These are phyloP conservation scores for Kwoniella dendrophila DNA, from an alignment of 768 basidiomycete species.

Conservation along the genomic window DNA sequence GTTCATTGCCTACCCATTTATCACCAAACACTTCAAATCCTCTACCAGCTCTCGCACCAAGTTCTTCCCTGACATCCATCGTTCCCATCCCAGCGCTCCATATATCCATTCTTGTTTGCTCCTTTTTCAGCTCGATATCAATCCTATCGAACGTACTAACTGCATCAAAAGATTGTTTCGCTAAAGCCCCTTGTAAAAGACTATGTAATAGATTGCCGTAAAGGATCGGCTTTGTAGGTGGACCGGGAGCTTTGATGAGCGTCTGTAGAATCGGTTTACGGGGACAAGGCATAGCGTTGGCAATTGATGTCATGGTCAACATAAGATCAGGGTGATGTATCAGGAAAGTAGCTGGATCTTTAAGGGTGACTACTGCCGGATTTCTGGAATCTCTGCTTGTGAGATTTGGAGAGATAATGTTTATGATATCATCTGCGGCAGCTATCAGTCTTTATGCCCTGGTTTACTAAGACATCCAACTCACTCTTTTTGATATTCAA, in stretches of 20 bases:
- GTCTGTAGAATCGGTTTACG: constrained; percentile 76
- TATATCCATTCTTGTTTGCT: constrained; percentile 49
- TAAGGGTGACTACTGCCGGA: constrained; percentile 62
- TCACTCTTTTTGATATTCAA: constrained; percentile 67
- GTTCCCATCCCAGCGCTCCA: constrained; percentile 53
- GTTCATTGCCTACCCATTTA: constrained; percentile 65
- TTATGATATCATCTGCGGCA: constrained; percentile 72
- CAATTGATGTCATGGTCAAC: constrained; percentile 83
- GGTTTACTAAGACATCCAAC: constrained; percentile 23
- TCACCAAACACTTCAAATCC: constrained; percentile 56
- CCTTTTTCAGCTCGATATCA: constrained; percentile 46
- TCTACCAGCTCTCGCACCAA: constrained; percentile 52
- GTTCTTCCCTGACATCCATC: constrained; percentile 52
- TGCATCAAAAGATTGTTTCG: constrained; percentile 47
- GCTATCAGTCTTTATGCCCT: not conserved
- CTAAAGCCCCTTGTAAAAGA: constrained; percentile 79
- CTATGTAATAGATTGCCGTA: constrained; percentile 95
- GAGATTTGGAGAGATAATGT: constrained; percentile 62
- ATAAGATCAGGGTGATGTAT: constrained; percentile 92
- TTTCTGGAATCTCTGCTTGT: constrained; percentile 57
- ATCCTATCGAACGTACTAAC: constrained; percentile 35
- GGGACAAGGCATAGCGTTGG: constrained; percentile 76
- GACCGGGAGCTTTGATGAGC: constrained; percentile 61
- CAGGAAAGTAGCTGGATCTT: constrained; percentile 64
- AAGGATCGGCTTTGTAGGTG: constrained; percentile 60